These are phyloP conservation scores for Stephanodiscus triporus DNA, from an alignment of 108 stramenopile species.

Conservation along the genomic window DNA sequence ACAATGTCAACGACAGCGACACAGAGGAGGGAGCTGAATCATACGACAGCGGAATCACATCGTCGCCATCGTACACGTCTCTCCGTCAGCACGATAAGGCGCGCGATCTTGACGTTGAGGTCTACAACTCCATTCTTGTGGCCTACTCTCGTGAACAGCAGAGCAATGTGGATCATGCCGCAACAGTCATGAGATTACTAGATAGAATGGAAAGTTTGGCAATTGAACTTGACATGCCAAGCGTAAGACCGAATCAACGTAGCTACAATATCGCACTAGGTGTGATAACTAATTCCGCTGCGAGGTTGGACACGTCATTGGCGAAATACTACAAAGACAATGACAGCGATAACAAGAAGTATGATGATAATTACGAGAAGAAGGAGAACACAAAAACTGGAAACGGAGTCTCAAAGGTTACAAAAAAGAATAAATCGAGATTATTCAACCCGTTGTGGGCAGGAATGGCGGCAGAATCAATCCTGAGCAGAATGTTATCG, in stretches of 20 bases:
- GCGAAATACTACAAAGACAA: conserved; percentile 36
- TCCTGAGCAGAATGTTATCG: conserved; percentile 40
- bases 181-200: conserved; percentile 51
- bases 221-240: conserved; percentile 51
- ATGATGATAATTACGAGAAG: not conserved
- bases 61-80: conserved; percentile 15
- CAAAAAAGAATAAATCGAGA: conserved; percentile 1
- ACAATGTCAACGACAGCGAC: not conserved
- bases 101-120: conserved; percentile 50
- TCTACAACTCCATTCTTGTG: conserved; percentile 46
- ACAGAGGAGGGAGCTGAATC: not conserved
- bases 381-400: not conserved
- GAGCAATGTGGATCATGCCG: conserved; percentile 37
- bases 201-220: conserved; percentile 66
- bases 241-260: conserved; percentile 52
- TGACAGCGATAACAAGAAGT: conserved; percentile 4
- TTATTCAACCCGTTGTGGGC: conserved; percentile 41
- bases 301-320: conserved; percentile 29
- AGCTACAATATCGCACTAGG: conserved; percentile 50
- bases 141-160: conserved; percentile 29
- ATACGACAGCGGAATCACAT: not conserved
- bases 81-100: conserved; percentile 48
- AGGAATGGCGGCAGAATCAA: conserved; percentile 48
- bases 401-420: not conserved
- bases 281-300: conserved; percentile 46